Percentiles rank a stretch among this genome's conserved stretches.
These are phyloP conservation scores for Solanum verrucosum DNA, from an alignment of 257 asterid genomes.

Conservation along the genomic window DNA sequence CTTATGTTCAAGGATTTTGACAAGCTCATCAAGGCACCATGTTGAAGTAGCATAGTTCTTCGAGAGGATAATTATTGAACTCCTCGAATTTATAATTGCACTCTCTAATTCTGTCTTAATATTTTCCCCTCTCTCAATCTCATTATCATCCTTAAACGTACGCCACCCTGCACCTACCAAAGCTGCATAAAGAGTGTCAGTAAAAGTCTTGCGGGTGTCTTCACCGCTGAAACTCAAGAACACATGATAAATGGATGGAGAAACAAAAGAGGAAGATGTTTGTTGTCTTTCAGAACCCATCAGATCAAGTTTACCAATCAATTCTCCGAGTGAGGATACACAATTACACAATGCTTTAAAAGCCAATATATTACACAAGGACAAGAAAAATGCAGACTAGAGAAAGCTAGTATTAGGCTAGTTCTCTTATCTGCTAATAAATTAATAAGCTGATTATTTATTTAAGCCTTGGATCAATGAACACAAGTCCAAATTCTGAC, in stretches of 20 bases:
- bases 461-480: neutral
- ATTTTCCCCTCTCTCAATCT: neutral
- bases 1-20: neutral
- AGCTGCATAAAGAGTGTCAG: neutral
- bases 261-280: neutral
- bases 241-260: neutral
- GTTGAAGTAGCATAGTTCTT: neutral
- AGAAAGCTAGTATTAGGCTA: neutral
- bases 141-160: neutral
- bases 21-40: slow-evolving; percentile 3
- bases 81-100: neutral
- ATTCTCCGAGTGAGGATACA: neutral
- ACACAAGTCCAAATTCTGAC: neutral
- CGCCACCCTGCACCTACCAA: neutral
- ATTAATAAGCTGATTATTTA: neutral
- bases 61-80: neutral
- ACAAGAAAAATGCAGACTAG: neutral
- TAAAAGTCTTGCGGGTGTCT: slow-evolving; percentile 1
- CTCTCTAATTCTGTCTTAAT: neutral
- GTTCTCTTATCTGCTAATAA: neutral
- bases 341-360: neutral
- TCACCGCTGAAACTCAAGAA: neutral
- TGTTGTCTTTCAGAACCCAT: neutral
- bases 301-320: neutral
- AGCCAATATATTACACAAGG: neutral